Base-by-base conservation (phyloP, 2,329 filamentous ascomycete genomes). In the Calycina herbarum region DNA sequence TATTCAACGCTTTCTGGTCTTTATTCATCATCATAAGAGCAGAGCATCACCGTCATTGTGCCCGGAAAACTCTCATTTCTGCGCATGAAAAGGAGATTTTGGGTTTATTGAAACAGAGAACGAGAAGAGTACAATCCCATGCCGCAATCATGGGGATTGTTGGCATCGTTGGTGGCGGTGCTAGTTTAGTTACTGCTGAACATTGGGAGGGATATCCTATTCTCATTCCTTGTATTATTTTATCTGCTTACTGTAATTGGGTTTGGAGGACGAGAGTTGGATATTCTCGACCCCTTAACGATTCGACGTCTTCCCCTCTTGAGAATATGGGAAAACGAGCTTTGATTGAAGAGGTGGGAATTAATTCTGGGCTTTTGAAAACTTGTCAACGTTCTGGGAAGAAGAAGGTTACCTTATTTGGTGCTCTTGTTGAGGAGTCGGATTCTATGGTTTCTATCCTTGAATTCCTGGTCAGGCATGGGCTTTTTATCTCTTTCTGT, bases 201-300 rank as follows among this genome's bases (percentile, higher is more conserved):
- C 70, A 74, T 33, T 86, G 83, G 83, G 82, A 80, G 78, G 84
- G 80, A 1, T 86, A 86, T 59, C 75, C 84, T 0, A 76, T 85
- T 0, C 73, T 85, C 4, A 76, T 81, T 2, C 83, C 83, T 0
- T 84, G 83, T 67, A 82, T 85, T 8, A 64, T 81, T 2, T 75
- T 78, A 0, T 78, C 81, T 0, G 75, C 82, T 1, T 73, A 79
- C 7, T 81, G 80, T 70, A 85, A 85, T 61, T 73, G 78, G n/a
- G 79, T 82, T 73, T 85, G 82, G 81, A 74, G 82, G 1, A 72
- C 72, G 3, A 74, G 78, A 27, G 76, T 85, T 1, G 82, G 82
- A 0, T 85, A 85, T 64, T 77, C 80, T 61, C 76, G 80, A 0
- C 74, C 76, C 2, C 63, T 76, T 27, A 0, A 61, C 78, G 11